Evolutionary conservation across 345 rosid species (phyloP), one percentile per base, ranked within the genome.

Genomic region (Eucalyptus paniculata): DNA sequence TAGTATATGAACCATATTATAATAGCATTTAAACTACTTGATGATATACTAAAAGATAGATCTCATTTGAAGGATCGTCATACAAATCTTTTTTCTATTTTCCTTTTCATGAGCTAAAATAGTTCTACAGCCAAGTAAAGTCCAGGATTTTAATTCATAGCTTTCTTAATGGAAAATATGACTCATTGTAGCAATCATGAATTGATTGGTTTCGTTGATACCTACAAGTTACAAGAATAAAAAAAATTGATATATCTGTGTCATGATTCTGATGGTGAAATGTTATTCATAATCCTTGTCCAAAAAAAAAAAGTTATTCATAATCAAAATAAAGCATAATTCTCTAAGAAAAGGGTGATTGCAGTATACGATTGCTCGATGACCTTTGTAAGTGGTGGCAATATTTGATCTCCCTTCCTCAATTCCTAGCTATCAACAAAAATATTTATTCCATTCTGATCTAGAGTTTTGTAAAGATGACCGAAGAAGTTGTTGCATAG

Each of bases 341-440:
- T 0, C 9, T 51, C 56, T 0, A 7, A 51, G 23, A 51, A 51
- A 51, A 51, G 0, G 9, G 1, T 9, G 60, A 54, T 9, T 19
- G 12, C 28, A 3, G 1, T 56, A 1, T 2, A 4, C 11, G 3
- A 56, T 56, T 56, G 5, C 60, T 56, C 12, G 3, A 23, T 56
- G 11, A 1, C 60, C 60, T 56, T 8, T 1, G 5, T 56, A 56
- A 9, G 12, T 21, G 28, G 1, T 5, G 6, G 28, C 60, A 19
- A 9, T 56, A 23, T 56, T 56, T 23, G 26, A 4, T 56, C 60
- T 56, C 60, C 12, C 24, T 56, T 56, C 60, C 28, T 23, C 11
- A 9, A 4, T 23, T 56, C 60, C 12, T 56, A 1, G 5, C 5
- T 56, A 23, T 56, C 60, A 56, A 54, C 28, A 4, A 19, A 56